Evolutionary conservation across 2,329 filamentous ascomycete genomes (phyloP), one percentile per base, ranked within the genome.

Genomic region (Xylariaceae sp.): DNA sequence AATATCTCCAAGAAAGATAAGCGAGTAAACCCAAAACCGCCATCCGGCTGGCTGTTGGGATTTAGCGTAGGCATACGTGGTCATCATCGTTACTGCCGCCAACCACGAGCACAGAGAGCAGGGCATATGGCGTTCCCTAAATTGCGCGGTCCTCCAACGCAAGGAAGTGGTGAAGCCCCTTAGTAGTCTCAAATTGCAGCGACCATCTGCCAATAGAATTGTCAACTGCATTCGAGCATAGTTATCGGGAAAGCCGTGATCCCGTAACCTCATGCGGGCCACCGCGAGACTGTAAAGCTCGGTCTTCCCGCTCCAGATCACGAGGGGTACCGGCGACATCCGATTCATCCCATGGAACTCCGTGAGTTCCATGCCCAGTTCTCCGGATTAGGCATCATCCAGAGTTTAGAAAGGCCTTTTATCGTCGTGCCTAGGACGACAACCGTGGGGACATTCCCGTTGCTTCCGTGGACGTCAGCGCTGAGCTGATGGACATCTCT

Each of bases 351-450:
- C 20, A 45, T 51, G 37, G 40, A 26, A 40, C 37, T 49, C 37
- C 37, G 19, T 14, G 47, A 43, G 40, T 14, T 32, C 40, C 40
- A 54, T 40, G 49, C 42, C 40, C 20, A 50, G 40, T 44, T 40
- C 47, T 60, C 62, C 56, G 59, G 54, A 62, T 63, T 48, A 59
- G 49, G 57, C 52, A 55, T 47, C 51, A 58, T 45, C 50, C 62
- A 54, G 56, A 63, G 48, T 40, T 10, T 19, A 21, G 40, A 44
- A 44, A 54, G 65, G 67, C 68, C 64, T 64, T 73, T 73, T 73
- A 61, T 52, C 59, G 70, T 73, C 69, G 40, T 71, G 65, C 69
- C 67, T 58, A 70, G 68, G 70, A 73, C 71, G 59, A 64, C 41
- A 60, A 60, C 60, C 61, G 56, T 52, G 57, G 56, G 51, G 53